Evolutionary conservation across 1,284 basidiomycete species (phyloP).

Genomic region (Leccinum variabile): DNA sequence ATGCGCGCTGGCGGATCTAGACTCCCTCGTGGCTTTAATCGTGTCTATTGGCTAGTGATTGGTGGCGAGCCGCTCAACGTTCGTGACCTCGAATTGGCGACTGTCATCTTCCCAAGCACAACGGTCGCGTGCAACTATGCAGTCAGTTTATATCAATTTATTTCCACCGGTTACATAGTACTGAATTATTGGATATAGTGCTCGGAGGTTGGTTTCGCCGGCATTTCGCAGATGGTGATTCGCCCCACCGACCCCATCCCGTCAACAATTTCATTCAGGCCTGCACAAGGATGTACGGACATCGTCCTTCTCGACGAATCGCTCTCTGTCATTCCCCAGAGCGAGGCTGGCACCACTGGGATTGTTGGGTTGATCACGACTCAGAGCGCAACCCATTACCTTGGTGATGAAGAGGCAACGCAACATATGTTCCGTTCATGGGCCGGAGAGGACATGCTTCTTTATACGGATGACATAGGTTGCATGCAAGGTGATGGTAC

Average conservation of each 20-base stretch:
- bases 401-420: slow-evolving; percentile 30
- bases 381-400: slow-evolving; percentile 29
- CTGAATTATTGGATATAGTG: slow-evolving; percentile 18
- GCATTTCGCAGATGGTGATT: slow-evolving; percentile 33
- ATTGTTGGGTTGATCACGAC: slow-evolving; percentile 29
- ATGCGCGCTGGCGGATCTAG: slow-evolving; percentile 20
- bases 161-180: not conserved
- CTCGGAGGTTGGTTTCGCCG: slow-evolving; percentile 35
- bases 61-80: slow-evolving; percentile 28
- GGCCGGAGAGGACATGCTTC: slow-evolving; percentile 23
- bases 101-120: slow-evolving; percentile 24
- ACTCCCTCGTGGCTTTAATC: slow-evolving; percentile 28
- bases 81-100: slow-evolving; percentile 29
- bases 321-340: slow-evolving; percentile 20
- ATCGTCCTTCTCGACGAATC: slow-evolving; percentile 30
- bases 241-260: slow-evolving; percentile 29
- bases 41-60: slow-evolving; percentile 34
- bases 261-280: slow-evolving; percentile 24
- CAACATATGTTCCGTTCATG: slow-evolving; percentile 32
- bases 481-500: slow-evolving; percentile 32
- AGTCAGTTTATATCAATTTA: slow-evolving; percentile 15
- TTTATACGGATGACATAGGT: slow-evolving; percentile 33
- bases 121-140: slow-evolving; percentile 36
- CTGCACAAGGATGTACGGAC: slow-evolving; percentile 31
- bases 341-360: slow-evolving; percentile 22